Conservation (phyloP, 1,284 basidiomycete species). For the Sporisorium graminicola region DNA sequence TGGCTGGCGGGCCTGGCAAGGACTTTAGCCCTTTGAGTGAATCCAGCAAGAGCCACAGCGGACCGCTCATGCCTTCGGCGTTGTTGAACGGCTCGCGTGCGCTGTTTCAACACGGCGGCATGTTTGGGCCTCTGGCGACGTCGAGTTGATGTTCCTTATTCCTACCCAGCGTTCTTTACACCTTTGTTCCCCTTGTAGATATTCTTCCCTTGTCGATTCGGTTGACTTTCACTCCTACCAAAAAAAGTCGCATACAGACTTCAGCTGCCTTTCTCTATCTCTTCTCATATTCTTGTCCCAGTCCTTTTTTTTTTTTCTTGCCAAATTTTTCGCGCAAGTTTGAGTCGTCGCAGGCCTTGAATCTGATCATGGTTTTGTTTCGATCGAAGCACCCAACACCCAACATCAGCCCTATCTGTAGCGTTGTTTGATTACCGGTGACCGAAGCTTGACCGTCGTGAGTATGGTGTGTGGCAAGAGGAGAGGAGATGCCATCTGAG, state of each 20-base stretch:
- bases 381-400: background rate
- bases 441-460: background rate
- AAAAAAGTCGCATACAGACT: conserved; percentile 5
- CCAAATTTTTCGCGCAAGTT: background rate
- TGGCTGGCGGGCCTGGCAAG: conserved; percentile 22
- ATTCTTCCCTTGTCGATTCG: background rate
- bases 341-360: background rate
- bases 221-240: background rate
- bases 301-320: background rate
- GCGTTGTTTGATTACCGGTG: background rate
- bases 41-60: conserved; percentile 37
- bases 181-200: conserved; percentile 10
- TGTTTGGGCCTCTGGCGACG: conserved; percentile 45
- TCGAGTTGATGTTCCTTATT: conserved; percentile 31
- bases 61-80: conserved; percentile 47
- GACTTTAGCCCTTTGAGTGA: conserved; percentile 36
- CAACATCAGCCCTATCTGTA: background rate
- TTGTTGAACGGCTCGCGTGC: conserved; percentile 39
- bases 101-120: conserved; percentile 37
- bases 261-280: background rate
- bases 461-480: background rate
- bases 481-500: too few relatives aligned
- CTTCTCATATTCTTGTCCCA: background rate
- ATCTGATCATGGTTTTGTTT: background rate
- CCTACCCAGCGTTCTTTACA: background rate